These are phyloP conservation scores for Phlebiopsis gigantea DNA, from an alignment of 768 basidiomycete genomes.

Conservation along the genomic window DNA sequence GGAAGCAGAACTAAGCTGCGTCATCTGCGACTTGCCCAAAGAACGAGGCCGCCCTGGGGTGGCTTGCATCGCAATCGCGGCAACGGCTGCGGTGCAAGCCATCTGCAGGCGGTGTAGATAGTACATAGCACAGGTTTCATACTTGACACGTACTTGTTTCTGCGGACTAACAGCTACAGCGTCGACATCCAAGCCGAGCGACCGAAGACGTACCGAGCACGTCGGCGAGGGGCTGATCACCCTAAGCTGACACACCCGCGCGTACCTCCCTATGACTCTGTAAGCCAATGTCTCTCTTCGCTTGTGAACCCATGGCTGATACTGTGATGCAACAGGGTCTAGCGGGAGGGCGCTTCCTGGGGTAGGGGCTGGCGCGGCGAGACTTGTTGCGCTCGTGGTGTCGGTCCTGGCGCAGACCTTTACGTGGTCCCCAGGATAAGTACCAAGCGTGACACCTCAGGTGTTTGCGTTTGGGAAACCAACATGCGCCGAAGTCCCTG, in stretches of 20 bases:
- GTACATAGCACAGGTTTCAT: not conserved
- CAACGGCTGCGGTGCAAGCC: not conserved
- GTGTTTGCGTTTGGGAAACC: constrained; percentile 2
- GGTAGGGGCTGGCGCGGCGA: not conserved
- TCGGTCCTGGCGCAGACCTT: constrained; percentile 8
- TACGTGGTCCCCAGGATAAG: constrained; percentile 9
- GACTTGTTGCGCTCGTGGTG: not conserved
- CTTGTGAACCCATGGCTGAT: not conserved
- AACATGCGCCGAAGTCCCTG: constrained; percentile 1
- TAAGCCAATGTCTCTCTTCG: not conserved
- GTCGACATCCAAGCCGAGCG: not conserved
- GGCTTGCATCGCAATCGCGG: not conserved
- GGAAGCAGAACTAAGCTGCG: not conserved
- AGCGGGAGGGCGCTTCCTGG: not conserved
- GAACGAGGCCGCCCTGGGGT: not conserved
- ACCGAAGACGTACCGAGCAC: not conserved
- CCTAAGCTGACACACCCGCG: not conserved
- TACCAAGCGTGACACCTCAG: not conserved
- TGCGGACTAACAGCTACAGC: not conserved
- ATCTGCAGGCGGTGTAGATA: not conserved
- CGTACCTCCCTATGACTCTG: not conserved
- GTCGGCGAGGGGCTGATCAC: constrained; percentile 1
- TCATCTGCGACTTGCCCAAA: not conserved
- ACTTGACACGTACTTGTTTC: not conserved
- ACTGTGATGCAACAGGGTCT: not conserved